Evolutionary conservation across 2,329 filamentous ascomycete genomes (phyloP).

Genomic region (Emergomyces africanus): DNA sequence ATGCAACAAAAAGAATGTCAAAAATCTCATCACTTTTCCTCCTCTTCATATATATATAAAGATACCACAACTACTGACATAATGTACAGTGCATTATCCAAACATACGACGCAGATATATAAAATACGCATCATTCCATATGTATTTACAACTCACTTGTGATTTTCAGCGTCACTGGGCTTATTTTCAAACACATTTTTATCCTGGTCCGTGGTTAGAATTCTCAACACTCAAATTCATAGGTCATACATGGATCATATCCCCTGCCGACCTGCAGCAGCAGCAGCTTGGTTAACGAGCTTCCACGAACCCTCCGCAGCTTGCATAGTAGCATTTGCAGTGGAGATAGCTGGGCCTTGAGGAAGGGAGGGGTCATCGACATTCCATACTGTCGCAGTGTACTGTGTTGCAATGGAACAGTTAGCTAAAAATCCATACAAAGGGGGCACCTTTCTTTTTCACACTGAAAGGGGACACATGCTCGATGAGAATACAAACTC

Average conservation of each 20-base stretch:
- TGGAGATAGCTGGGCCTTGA: not conserved
- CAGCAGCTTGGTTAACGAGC: slow-evolving; percentile 15
- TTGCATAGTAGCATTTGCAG: not conserved
- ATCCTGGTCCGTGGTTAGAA: not conserved
- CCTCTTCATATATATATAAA: not conserved
- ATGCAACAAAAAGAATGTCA: not conserved
- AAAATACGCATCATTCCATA: not conserved
- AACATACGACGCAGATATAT: no score
- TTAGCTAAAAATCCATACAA: slow-evolving; percentile 8
- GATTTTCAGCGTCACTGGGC: not conserved
- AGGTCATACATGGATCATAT: not conserved
- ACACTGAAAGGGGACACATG: not conserved
- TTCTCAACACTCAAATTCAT: not conserved
- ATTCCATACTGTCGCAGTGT: slow-evolving; percentile 15
- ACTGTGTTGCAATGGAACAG: slow-evolving; percentile 13
- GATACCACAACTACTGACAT: not conserved
- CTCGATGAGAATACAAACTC: not conserved
- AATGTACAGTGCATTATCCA: not conserved
- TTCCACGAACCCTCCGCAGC: slow-evolving; percentile 2
- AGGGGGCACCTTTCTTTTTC: no score
- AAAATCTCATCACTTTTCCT: not conserved
- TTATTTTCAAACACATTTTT: not conserved
- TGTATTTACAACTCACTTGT: not conserved
- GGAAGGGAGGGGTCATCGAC: not conserved
- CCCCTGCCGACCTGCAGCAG: slow-evolving; percentile 4